Base-by-base conservation (phyloP, 2,329 filamentous ascomycete genomes). In the Grosmannia serpens region DNA sequence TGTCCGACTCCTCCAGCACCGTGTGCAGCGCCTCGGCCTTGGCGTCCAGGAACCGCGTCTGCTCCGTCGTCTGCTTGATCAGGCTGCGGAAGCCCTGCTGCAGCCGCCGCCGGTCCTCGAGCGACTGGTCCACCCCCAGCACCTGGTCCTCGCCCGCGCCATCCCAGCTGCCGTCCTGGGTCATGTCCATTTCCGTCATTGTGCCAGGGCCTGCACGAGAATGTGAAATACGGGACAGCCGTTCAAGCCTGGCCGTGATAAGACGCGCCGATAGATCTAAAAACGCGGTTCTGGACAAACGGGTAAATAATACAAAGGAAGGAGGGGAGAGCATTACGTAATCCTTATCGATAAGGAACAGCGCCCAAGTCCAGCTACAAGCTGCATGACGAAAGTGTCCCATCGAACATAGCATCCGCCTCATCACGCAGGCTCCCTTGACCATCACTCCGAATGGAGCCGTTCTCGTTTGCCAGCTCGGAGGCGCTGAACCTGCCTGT, bases 401-500 rank as follows among this genome's bases (percentile, higher is more conserved):
- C n/a, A n/a, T n/a, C n/a, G n/a, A n/a, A n/a, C n/a, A n/a, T n/a
- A n/a, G n/a, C n/a, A n/a, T n/a, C n/a, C n/a, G n/a, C n/a, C n/a
- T n/a, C n/a, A n/a, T n/a, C n/a, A n/a, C n/a, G n/a, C n/a, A n/a
- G n/a, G n/a, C n/a, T n/a, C n/a, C n/a, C n/a, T n/a, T n/a, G n/a
- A n/a, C n/a, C n/a, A n/a, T n/a, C 38, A 41, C 38, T 15, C 10
- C 44, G 4, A 20, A 96, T 96, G 90, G 94, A 99, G 74, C 87
- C 91, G 56, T 96, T 96, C 73, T 95, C 91, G 33, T 97, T 97
- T 76, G 91, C 90, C 65, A 89, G 86, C 68, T 96, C 94, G 60
- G 87, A 90, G 64, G 85, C 89, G 71, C 79, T 97, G 65, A 81
- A 90, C 65, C 82, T 91, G 63, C 84, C 88, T 24, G 78, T 87